Conservation (phyloP, 768 basidiomycete genomes). For the Auricularia sp. region DNA sequence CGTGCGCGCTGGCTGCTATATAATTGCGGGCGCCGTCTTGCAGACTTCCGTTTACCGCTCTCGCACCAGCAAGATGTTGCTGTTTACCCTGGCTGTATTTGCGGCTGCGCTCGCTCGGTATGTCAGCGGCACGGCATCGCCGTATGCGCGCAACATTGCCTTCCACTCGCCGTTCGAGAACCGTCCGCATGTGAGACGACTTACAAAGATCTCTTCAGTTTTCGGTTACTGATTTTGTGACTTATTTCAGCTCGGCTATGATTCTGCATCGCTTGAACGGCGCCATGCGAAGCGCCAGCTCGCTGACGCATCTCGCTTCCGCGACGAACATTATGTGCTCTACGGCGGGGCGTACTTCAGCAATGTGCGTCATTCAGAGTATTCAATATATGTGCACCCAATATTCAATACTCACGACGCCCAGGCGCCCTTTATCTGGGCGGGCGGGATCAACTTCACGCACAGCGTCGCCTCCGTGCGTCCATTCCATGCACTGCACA, state of each 20-base stretch:
- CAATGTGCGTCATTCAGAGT: neutral
- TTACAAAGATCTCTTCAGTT: neutral
- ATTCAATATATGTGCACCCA: neutral
- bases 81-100: too few relatives aligned
- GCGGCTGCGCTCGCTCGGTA: too few relatives aligned
- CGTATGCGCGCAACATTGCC: constrained; percentile 31
- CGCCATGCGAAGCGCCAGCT: neutral
- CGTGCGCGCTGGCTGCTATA: too few relatives aligned
- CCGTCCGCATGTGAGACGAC: constrained; percentile 7
- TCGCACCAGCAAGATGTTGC: too few relatives aligned
- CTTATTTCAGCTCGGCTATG: neutral
- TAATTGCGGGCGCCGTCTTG: too few relatives aligned
- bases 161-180: too few relatives aligned
- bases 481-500: neutral
- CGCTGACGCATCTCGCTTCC: neutral
- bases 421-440: constrained; percentile 2
- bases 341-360: constrained; percentile 3
- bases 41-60: too few relatives aligned
- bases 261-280: neutral
- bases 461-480: constrained; percentile 15
- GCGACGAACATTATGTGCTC: constrained; percentile 3
- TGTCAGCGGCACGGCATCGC: neutral
- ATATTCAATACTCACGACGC: neutral
- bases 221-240: neutral
- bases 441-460: constrained; percentile 10